Conservation (phyloP, 2,329 filamentous ascomycete genomes). For the Bretziella fagacearum region DNA sequence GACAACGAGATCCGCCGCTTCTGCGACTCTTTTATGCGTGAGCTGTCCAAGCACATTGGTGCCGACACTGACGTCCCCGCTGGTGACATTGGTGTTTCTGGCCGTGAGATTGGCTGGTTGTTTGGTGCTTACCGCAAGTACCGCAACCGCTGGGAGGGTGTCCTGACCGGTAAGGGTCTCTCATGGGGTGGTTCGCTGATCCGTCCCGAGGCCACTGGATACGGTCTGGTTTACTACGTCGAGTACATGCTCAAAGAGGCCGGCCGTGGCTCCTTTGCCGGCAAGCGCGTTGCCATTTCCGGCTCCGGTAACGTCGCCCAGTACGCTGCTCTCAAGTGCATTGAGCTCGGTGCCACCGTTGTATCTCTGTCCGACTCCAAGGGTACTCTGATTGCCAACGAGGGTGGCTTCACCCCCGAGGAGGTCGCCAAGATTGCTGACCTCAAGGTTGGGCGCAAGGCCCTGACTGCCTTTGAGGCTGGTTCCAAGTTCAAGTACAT, state of each 20-base stretch:
- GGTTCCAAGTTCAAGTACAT: conserved; percentile 66
- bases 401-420: conserved; percentile 58
- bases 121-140: conserved; percentile 86
- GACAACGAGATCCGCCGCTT: conserved; percentile 96
- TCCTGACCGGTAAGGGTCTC: conserved; percentile 88
- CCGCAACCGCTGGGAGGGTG: conserved; percentile 84
- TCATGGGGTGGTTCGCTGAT: conserved; percentile 89
- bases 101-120: conserved; percentile 84
- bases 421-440: conserved; percentile 63
- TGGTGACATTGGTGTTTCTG: conserved; percentile 87
- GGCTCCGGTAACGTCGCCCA: conserved; percentile 97
- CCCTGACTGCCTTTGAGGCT: conserved; percentile 56
- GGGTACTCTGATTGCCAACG: conserved; percentile 62
- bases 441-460: conserved; percentile 74
- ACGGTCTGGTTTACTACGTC: conserved; percentile 92
- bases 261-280: conserved; percentile 67
- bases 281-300: conserved; percentile 89
- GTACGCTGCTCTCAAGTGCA: conserved; percentile 89
- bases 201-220: conserved; percentile 91
- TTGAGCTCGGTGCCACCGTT: conserved; percentile 86
- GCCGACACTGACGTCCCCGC: conserved; percentile 92
- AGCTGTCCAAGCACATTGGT: conserved; percentile 90
- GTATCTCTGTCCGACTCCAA: conserved; percentile 87
- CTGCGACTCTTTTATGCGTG: conserved; percentile 90
- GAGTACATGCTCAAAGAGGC: conserved; percentile 89